Conservation (phyloP, 2,329 filamentous ascomycete genomes). For the Mycocentrospora acerina region DNA sequence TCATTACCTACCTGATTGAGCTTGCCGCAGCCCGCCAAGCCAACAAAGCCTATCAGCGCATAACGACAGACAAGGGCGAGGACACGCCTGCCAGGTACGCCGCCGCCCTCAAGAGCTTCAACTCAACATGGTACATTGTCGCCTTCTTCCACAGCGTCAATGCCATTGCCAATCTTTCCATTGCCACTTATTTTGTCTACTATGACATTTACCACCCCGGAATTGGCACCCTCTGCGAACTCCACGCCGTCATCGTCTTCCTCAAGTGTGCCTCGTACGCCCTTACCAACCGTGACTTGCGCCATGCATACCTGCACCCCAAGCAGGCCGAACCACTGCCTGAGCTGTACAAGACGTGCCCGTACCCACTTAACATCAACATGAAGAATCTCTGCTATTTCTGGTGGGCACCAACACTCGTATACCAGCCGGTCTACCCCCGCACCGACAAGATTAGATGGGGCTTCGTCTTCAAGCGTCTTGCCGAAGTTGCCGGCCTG, state of each 20-base stretch:
- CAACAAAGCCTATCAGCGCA: conserved; percentile 63
- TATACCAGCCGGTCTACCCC: conserved; percentile 96
- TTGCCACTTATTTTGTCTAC: conserved; percentile 86
- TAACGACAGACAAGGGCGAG: conserved; percentile 47
- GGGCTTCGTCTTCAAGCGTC: conserved; percentile 81
- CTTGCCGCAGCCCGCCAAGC: conserved; percentile 78
- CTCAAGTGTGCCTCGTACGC: conserved; percentile 95
- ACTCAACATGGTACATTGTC: conserved; percentile 75
- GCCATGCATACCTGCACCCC: conserved; percentile 85
- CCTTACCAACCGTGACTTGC: conserved; percentile 92
- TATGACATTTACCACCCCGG: conserved; percentile 89
- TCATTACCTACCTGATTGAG: conserved; percentile 89
- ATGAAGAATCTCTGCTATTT: conserved; percentile 88
- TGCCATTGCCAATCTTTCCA: conserved; percentile 74
- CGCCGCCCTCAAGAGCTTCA: conserved; percentile 64
- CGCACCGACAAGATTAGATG: conserved; percentile 79
- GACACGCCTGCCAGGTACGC: conserved; percentile 59
- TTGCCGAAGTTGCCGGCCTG: conserved; percentile 74
- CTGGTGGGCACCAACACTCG: conserved; percentile 94
- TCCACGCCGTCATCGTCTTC: conserved; percentile 94
- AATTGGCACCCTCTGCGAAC: conserved; percentile 85
- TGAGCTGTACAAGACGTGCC: conserved; percentile 76
- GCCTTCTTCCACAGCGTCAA: conserved; percentile 82
- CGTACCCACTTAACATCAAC: conserved; percentile 90
- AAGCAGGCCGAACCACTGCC: conserved; percentile 71